Evolutionary conservation across 2,329 filamentous ascomycete species (phyloP).

Genomic region (Ilyonectria sp.): DNA sequence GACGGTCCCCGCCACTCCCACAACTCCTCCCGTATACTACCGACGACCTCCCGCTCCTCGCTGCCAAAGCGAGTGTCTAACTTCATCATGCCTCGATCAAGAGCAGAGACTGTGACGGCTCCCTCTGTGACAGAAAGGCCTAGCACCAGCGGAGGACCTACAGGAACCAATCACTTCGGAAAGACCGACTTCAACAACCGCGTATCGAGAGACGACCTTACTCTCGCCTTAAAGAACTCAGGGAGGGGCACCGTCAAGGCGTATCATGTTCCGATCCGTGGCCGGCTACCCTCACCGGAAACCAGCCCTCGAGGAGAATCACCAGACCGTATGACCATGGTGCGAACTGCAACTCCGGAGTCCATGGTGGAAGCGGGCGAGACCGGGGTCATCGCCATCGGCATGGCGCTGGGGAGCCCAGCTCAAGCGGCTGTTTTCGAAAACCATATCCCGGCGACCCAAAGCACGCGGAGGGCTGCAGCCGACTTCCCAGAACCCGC

Average conservation of each 20-base stretch:
- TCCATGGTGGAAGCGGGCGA: conserved; percentile 55
- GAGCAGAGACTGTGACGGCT: conserved; percentile 45
- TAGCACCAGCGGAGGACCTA: conserved; percentile 43
- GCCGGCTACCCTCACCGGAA: conserved; percentile 60
- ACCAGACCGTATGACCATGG: conserved; percentile 50
- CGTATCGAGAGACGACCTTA: conserved; percentile 62
- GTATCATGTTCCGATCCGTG: conserved; percentile 59
- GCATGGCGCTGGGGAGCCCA: conserved; percentile 83
- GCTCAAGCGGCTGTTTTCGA: conserved; percentile 55
- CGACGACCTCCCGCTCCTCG: conserved; percentile 37
- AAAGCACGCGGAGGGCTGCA: conserved; percentile 49
- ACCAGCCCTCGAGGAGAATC: conserved; percentile 54
- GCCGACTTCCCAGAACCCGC: conserved; percentile 38
- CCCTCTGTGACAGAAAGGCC: conserved; percentile 43
- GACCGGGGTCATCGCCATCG: conserved; percentile 67
- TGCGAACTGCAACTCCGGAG: conserved; percentile 60
- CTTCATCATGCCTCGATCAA: conserved; percentile 43
- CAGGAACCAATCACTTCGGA: conserved; percentile 34
- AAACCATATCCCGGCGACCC: conserved; percentile 41
- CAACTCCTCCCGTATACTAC: conserved; percentile 40
- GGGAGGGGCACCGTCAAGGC: conserved; percentile 54
- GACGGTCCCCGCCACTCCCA: conserved; percentile 35
- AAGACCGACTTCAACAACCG: conserved; percentile 54
- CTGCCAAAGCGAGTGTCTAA: conserved; percentile 30
- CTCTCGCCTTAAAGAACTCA: conserved; percentile 48